phyloP scores from a whole-genome alignment of 768 basidiomycete genomes.

The Pseudohyphozyma bogoriensis region DNA sequence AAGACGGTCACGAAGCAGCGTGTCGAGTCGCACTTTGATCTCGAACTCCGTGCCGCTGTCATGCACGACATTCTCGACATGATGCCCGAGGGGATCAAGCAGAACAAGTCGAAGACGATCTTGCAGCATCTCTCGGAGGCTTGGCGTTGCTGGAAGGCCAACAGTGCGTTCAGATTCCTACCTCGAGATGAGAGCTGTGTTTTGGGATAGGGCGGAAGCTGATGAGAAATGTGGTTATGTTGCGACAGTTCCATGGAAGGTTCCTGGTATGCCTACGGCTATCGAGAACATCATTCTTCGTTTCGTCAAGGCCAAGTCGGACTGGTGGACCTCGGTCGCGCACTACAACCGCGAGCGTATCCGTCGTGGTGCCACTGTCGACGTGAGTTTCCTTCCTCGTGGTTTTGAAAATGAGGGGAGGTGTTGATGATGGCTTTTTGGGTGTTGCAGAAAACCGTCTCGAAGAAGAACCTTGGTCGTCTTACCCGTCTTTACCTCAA shows the following conservation, averaged over 20 bases:
- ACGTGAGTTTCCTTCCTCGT: slow-evolving; percentile 36
- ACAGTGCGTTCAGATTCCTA: background rate
- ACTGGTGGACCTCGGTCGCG: slow-evolving; percentile 98
- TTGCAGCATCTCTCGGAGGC: slow-evolving; percentile 95
- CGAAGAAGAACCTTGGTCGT: slow-evolving; percentile 97
- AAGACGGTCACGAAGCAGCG: slow-evolving; percentile 99
- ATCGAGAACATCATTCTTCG: slow-evolving; percentile 98
- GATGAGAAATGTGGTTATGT: no score
- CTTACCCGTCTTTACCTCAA: slow-evolving; percentile 95
- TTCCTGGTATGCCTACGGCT: slow-evolving; percentile 97
- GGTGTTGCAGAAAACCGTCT: slow-evolving; percentile 63
- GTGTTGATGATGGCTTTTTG: background rate
- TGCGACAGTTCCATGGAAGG: slow-evolving; percentile 91
- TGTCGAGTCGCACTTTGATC: slow-evolving; percentile 96
- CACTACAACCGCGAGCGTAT: slow-evolving; percentile 98
- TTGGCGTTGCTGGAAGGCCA: slow-evolving; percentile 85
- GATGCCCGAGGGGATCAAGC: slow-evolving; percentile 99
- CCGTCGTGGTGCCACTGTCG: slow-evolving; percentile 88
- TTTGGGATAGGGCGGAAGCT: slow-evolving; percentile 36
- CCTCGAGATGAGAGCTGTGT: slow-evolving; percentile 1
- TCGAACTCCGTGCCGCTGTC: slow-evolving; percentile 92
- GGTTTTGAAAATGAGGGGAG: background rate
- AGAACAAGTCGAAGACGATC: slow-evolving; percentile 99
- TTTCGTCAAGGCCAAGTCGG: slow-evolving; percentile 98
- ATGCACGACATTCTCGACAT: slow-evolving; percentile 99